Percentiles rank a stretch among this genome's conserved stretches.
Evolutionary conservation across 2,329 filamentous ascomycete genomes (phyloP).

Genomic region (Aschersonia sp.): DNA sequence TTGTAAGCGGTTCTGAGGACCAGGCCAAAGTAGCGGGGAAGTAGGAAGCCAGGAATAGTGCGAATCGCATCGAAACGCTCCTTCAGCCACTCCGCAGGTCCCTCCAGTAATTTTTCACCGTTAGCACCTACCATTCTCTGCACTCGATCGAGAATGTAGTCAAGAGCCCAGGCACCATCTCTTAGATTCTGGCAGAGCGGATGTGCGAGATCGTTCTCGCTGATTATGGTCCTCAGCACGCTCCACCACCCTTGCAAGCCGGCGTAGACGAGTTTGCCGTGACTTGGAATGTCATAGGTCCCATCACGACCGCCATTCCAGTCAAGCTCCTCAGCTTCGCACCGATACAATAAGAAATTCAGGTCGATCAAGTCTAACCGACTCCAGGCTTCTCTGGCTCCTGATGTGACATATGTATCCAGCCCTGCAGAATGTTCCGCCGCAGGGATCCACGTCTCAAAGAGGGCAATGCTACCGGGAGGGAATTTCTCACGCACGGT

Average conservation of each 20-base stretch:
- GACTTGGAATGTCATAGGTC: slow-evolving; percentile 73
- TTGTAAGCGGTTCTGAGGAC: slow-evolving; percentile 78
- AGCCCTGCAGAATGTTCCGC: slow-evolving; percentile 73
- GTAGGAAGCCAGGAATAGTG: slow-evolving; percentile 71
- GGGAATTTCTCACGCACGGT: slow-evolving; percentile 72
- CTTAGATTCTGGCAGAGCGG: slow-evolving; percentile 87
- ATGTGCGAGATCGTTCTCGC: slow-evolving; percentile 82
- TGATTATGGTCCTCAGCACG: slow-evolving; percentile 68
- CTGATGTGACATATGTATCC: slow-evolving; percentile 74
- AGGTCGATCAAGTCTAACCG: slow-evolving; percentile 66
- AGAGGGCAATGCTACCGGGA: slow-evolving; percentile 85
- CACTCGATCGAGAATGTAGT: slow-evolving; percentile 71
- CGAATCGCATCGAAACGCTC: slow-evolving; percentile 78
- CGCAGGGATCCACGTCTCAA: slow-evolving; percentile 89
- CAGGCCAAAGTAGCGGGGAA: slow-evolving; percentile 87
- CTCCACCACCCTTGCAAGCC: slow-evolving; percentile 99
- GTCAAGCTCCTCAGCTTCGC: slow-evolving; percentile 76
- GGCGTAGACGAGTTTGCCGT: slow-evolving; percentile 81
- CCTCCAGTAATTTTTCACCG: slow-evolving; percentile 46
- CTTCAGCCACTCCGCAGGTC: slow-evolving; percentile 64
- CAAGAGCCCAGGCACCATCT: slow-evolving; percentile 81
- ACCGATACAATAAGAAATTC: slow-evolving; percentile 84
- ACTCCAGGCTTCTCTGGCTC: slow-evolving; percentile 64
- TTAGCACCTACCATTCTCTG: slow-evolving; percentile 53
- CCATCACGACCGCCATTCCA: slow-evolving; percentile 68